Evolutionary conservation across 208 protist species (phyloP), one percentile per base, ranked within the genome.

Genomic region (Leishmania mexicana): DNA sequence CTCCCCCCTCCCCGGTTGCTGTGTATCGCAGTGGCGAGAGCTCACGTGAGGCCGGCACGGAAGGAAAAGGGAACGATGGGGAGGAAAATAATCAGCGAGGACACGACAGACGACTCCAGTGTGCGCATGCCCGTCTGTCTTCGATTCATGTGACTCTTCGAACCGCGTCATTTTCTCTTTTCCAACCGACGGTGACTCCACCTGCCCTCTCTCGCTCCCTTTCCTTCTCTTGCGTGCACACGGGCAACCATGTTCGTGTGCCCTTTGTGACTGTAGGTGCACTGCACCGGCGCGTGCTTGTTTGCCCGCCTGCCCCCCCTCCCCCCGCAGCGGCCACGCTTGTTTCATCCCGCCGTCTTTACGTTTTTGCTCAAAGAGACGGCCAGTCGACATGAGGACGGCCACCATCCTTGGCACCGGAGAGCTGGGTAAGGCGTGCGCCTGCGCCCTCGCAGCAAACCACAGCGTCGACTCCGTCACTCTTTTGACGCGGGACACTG

Each of bases 391-490:
- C 21, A 86, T 85, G 73, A 87, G 81, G 75, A 68, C 75, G 35
- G 81, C 71, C 45, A 81, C 81, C n/a, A 85, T 97, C 28, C 53
- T 97, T 17, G 94, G 94, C 17, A 84, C 87, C 1, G 94, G 94
- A 0, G 89, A 96, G 79, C 35, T 96, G 31, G 94, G 87, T 2
- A 89, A 80, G 38, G 94, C 94, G 8, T 96, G 93, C 71, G 88
- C 91, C 0, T 85, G 96, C 17, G 87, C 94, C 0, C 84, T 97
- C 21, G 83, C 86, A 24, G 87, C 92, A 0, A 78, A 74, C 76
- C 53, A 31, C 38, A 38, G 78, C 54, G 31, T 68, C 42, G 10
- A 15, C 85, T 54, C 62, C 15, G 79, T 90, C 6, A 71, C 49
- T 42, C 64, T 91, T 47, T 81, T 85, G 53, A 87, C 68, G 6